These are phyloP conservation scores for Euphorbia pulcherrima DNA, from an alignment of 345 rosid species.

Conservation along the genomic window DNA sequence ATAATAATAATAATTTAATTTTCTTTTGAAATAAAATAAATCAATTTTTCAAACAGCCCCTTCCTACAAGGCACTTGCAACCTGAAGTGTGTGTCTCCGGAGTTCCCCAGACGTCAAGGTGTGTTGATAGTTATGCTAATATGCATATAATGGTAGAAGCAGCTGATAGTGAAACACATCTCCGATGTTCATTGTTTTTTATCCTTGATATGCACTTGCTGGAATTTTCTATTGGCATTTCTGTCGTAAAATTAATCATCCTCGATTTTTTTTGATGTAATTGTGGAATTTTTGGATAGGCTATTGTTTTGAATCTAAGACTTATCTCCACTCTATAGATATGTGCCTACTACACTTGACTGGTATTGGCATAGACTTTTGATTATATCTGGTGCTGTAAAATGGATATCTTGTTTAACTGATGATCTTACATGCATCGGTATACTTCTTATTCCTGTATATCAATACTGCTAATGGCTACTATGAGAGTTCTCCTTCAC, in stretches of 20 bases:
- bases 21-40: too few species aligned
- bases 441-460: slow-evolving; percentile 16
- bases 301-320: not conserved
- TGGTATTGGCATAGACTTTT: not conserved
- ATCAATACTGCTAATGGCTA: slow-evolving; percentile 7
- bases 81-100: too few species aligned
- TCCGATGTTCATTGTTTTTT: not conserved
- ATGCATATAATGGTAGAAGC: not conserved
- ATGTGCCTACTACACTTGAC: not conserved
- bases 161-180: not conserved
- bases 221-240: not conserved
- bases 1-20: too few species aligned
- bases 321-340: not conserved
- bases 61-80: too few species aligned
- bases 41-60: too few species aligned
- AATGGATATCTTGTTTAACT: not conserved
- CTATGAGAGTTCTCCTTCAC: not conserved
- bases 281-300: not conserved
- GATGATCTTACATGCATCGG: slow-evolving; percentile 97
- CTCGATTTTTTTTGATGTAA: too few species aligned
- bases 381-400: not conserved
- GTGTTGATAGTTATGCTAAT: not conserved
- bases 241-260: not conserved
- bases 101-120: too few species aligned
- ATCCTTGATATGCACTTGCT: not conserved